A percentile compares a stretch with the other conserved stretches of the same genome.
These are phyloP conservation scores for Hypoxylon lenormandii DNA, from an alignment of 495 filamentous ascomycete species.

Conservation along the genomic window DNA sequence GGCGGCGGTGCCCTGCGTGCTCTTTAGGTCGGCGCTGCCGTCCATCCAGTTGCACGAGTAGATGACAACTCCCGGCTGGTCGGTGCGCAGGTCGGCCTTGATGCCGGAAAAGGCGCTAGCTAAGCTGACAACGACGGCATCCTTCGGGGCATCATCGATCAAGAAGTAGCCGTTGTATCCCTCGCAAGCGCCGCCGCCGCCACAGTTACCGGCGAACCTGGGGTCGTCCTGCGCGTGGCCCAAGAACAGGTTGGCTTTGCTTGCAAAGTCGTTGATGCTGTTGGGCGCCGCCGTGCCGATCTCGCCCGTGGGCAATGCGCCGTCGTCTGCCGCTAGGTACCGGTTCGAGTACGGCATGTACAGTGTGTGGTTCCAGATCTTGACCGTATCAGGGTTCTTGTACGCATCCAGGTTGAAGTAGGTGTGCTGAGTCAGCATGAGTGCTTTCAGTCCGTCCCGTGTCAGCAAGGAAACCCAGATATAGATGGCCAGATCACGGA, in stretches of 20 bases:
- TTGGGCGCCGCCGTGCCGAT: conserved; percentile 69
- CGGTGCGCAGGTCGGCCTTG: conserved; percentile 74
- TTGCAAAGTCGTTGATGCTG: conserved; percentile 78
- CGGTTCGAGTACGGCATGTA: conserved; percentile 77
- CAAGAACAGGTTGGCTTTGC: conserved; percentile 67
- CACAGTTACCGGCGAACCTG: conserved; percentile 73
- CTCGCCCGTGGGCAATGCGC: conserved; percentile 77
- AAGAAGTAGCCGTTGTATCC: conserved; percentile 85
- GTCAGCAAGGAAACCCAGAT: conserved; percentile 37
- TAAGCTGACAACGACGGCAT: conserved; percentile 70
- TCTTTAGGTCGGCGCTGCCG: conserved; percentile 68
- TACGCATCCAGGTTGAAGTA: conserved; percentile 91
- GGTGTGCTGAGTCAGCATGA: conserved; percentile 82
- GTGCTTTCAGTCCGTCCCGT: conserved; percentile 44
- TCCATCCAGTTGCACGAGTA: conserved; percentile 79
- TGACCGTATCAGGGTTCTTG: conserved; percentile 65
- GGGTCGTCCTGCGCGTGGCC: conserved; percentile 70
- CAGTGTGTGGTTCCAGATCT: conserved; percentile 77
- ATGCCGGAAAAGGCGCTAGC: conserved; percentile 73
- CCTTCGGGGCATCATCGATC: conserved; percentile 70
- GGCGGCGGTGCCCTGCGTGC: conserved; percentile 70
- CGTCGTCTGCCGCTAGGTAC: conserved; percentile 75
- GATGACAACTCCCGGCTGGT: conserved; percentile 76
- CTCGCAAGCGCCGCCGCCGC: conserved; percentile 71
- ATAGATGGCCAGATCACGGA: conserved; percentile 28